A percentile compares a stretch with the other conserved stretches of the same genome.
Conservation (phyloP, 768 basidiomycete species). For the Hortiboletus campestris region DNA sequence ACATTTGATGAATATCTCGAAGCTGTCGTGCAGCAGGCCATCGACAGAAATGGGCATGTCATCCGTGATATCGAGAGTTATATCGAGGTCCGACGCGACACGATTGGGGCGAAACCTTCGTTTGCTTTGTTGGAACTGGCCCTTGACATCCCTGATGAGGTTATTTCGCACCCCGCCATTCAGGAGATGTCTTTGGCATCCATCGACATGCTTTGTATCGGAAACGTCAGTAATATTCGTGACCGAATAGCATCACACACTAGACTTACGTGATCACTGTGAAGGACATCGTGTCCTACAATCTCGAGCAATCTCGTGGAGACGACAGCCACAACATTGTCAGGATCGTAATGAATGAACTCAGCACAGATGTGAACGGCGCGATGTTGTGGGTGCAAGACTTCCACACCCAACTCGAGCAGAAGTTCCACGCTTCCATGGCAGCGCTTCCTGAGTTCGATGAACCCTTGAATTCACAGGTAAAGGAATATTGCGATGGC, state of each 20-base stretch:
- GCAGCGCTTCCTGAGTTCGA: slow-evolving; percentile 39
- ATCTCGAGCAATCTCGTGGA: slow-evolving; percentile 31
- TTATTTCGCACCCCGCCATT: slow-evolving; percentile 40
- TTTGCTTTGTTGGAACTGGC: slow-evolving; percentile 22
- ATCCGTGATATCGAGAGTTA: slow-evolving; percentile 41
- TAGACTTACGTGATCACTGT: not conserved
- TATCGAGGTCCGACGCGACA: slow-evolving; percentile 40
- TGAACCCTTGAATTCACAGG: slow-evolving; percentile 38
- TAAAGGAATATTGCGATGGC: slow-evolving; percentile 44
- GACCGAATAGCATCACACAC: not conserved
- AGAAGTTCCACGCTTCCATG: slow-evolving; percentile 18
- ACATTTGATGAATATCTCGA: not conserved
- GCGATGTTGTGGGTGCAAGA: slow-evolving; percentile 17
- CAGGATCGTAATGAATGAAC: slow-evolving; percentile 48
- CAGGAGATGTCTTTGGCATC: slow-evolving; percentile 24
- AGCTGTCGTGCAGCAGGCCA: not conserved
- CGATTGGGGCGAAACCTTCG: slow-evolving; percentile 6
- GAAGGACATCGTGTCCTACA: slow-evolving; percentile 33
- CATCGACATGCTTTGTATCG: slow-evolving; percentile 37
- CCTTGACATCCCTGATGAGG: slow-evolving; percentile 38
- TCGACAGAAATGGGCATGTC: slow-evolving; percentile 5
- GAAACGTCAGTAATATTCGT: slow-evolving; percentile 28
- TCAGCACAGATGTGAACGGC: slow-evolving; percentile 13
- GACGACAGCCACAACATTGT: slow-evolving; percentile 41
- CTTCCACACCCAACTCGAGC: not conserved